Percentiles rank a stretch among this genome's conserved stretches.
Evolutionary conservation across 2,329 filamentous ascomycete species (phyloP).

Genomic region (Nothomitra cinnamomea): DNA sequence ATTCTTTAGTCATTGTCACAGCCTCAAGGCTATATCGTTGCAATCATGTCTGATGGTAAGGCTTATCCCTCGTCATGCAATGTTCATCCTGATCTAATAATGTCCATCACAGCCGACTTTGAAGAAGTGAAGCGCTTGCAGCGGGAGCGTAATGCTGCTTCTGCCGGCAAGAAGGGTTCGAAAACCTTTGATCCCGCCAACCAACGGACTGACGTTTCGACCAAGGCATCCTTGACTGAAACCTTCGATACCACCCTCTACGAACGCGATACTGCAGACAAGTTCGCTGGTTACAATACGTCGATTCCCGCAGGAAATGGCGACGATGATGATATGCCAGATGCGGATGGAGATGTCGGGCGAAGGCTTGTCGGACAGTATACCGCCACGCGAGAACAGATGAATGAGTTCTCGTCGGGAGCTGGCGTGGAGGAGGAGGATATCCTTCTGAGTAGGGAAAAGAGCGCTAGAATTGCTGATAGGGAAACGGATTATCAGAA

Average conservation of each 20-base stretch:
- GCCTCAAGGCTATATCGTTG: neutral
- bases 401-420: constrained; percentile 83
- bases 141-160: constrained; percentile 75
- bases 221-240: constrained; percentile 83
- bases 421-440: constrained; percentile 83
- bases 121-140: constrained; percentile 76
- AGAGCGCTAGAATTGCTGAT: constrained; percentile 77
- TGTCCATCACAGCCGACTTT: constrained; percentile 45
- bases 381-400: constrained; percentile 78
- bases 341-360: constrained; percentile 47
- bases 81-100: neutral
- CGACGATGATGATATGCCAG: constrained; percentile 63
- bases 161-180: constrained; percentile 63
- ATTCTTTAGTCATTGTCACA: too few relatives aligned
- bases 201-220: constrained; percentile 70
- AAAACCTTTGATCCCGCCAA: constrained; percentile 60
- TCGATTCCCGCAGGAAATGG: constrained; percentile 59
- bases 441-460: constrained; percentile 68
- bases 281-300: constrained; percentile 79
- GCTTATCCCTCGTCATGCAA: neutral
- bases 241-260: constrained; percentile 80
- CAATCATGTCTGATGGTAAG: constrained; percentile 5
- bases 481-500: constrained; percentile 97
- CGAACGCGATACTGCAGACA: constrained; percentile 59
- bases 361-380: constrained; percentile 84